phyloP scores from a whole-genome alignment of 2,329 filamentous ascomycete species.

The Madurella fahalii region DNA sequence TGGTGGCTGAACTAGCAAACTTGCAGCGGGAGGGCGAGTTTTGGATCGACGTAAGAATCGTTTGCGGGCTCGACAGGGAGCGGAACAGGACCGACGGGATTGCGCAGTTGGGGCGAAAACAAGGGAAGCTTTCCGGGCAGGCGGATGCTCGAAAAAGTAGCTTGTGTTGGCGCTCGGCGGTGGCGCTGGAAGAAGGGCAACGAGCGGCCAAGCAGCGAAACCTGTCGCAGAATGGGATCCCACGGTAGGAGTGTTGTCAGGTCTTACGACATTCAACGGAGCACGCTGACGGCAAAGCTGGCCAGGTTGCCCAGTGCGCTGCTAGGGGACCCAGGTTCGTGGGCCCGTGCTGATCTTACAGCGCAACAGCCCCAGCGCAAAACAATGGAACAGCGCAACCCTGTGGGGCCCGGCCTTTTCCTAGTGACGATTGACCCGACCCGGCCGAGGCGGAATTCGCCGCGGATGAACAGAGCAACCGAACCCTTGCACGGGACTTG shows the following conservation, averaged over 20 bases:
- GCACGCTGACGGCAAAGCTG: conserved; percentile 22
- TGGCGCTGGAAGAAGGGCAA: neutral
- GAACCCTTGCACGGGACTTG: neutral
- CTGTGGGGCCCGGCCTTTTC: neutral
- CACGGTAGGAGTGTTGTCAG: conserved; percentile 12
- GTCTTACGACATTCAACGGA: conserved; percentile 23
- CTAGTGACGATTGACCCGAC: neutral
- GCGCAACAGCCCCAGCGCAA: neutral
- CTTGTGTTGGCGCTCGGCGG: neutral
- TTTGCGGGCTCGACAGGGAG: neutral
- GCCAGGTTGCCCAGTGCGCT: conserved; percentile 21
- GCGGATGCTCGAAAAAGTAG: neutral
- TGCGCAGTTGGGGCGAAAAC: neutral
- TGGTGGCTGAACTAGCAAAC: conserved; percentile 43
- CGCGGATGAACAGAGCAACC: conserved; percentile 6
- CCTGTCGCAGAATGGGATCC: conserved; percentile 1
- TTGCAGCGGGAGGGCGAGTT: neutral
- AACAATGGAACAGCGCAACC: too few relatives aligned
- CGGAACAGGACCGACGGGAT: neutral
- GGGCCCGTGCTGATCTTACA: conserved; percentile 20
- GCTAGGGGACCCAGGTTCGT: conserved; percentile 11
- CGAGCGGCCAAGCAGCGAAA: neutral
- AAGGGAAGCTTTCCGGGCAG: neutral
- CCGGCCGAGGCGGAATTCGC: neutral
- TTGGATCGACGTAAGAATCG: too few relatives aligned